Base-by-base conservation (phyloP, 1,284 basidiomycete species). In the Cutaneotrichosporon spelunceum region DNA sequence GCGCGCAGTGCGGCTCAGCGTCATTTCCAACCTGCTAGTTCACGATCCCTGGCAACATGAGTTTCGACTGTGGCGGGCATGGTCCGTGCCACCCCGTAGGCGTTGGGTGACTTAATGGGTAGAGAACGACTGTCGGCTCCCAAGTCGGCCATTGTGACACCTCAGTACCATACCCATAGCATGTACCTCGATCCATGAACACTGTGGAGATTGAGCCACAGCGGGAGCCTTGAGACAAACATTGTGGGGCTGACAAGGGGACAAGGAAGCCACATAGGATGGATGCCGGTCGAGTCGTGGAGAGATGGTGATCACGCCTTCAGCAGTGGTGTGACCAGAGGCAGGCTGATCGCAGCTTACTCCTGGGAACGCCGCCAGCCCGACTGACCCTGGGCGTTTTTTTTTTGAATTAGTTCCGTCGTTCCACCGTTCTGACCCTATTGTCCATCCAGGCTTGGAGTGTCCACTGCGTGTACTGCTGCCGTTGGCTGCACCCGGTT, bases 351-450 rank as follows among this genome's bases (percentile, higher is more conserved):
- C n/a, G 3, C 39, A 16, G 16, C 39, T 7, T 42, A 23, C 23
- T 6, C 8, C 42, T n/a, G 23, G n/a, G n/a, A 33, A 33, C 30
- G 8, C 30, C 30, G 23, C 39, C 39, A 16, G 39, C 19, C 23
- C 10, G 14, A 24, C 45, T 47, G 13, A 13, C 45, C 45, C 45
- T 47, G 45, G 45, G 14, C 45, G n/a, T n/a, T n/a, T 50, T 50
- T 50, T 50, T 50, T 50, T 50, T 2, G 10, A 50, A n/a, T 30
- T 50, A 50, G 48, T 50, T 16, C 48, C 48, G 48, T 50, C 27
- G 14, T 50, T 50, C 48, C 27, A 24, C 45, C 45, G 23, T 26
- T 48, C 45, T 42, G 19, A 42, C 39, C 39, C 39, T 42, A 42
- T 19, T n/a, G 5, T 7, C 39, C 39, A 3, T 42, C 19, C 8